Conservation (phyloP, 1,139 yeast genomes). For the Blastobotrys aristatus region DNA sequence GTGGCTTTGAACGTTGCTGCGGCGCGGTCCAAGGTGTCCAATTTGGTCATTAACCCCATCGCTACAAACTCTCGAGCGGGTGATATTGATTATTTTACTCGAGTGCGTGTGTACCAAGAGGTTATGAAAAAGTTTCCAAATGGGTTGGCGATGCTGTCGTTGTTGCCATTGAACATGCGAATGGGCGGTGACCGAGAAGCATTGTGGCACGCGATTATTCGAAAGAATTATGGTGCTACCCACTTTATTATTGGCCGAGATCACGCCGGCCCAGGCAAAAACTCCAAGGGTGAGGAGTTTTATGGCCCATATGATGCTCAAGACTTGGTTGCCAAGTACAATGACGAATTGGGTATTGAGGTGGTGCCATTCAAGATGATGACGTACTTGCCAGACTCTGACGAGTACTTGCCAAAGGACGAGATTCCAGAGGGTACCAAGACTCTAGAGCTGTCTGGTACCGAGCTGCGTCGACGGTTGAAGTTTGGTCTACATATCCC, state of each 20-base stretch:
- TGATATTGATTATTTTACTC: slow-evolving; percentile 94
- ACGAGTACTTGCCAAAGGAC: slow-evolving; percentile 92
- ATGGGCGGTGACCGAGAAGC: slow-evolving; percentile 99
- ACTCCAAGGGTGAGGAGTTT: slow-evolving; percentile 89
- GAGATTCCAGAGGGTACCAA: slow-evolving; percentile 75
- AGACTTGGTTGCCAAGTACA: slow-evolving; percentile 69
- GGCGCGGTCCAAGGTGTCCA: slow-evolving; percentile 72
- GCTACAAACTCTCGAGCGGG: slow-evolving; percentile 98
- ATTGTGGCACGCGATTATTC: slow-evolving; percentile 95
- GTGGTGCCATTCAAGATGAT: slow-evolving; percentile 97
- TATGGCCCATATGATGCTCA: slow-evolving; percentile 98
- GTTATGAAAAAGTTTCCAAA: slow-evolving; percentile 88
- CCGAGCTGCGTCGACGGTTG: slow-evolving; percentile 84
- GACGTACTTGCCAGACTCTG: slow-evolving; percentile 91
- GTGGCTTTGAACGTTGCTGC: slow-evolving; percentile 95
- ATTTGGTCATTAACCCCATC: slow-evolving; percentile 90
- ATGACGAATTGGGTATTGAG: slow-evolving; percentile 74
- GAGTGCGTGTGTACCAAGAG: slow-evolving; percentile 92
- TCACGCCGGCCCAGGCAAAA: slow-evolving; percentile 96
- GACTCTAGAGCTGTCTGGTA: slow-evolving; percentile 91
- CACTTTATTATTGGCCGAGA: slow-evolving; percentile 98
- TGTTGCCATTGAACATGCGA: slow-evolving; percentile 94
- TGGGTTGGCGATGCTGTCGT: slow-evolving; percentile 84
- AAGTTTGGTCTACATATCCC: slow-evolving; percentile 87
- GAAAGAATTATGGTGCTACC: slow-evolving; percentile 95